Conservation (phyloP, 2,329 filamentous ascomycete species). For the Alternaria brassicicola region DNA sequence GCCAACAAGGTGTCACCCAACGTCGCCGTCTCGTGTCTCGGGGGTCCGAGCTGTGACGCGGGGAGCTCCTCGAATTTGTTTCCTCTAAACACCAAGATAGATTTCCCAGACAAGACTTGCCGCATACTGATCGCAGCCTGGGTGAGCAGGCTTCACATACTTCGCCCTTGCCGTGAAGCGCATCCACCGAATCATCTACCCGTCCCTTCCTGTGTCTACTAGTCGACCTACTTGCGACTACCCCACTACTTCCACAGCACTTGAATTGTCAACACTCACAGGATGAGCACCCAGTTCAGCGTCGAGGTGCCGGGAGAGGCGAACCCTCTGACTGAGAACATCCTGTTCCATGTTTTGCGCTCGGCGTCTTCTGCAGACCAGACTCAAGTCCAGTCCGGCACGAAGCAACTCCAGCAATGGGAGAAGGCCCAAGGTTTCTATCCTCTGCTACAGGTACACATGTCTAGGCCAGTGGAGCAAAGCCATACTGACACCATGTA, state of each 20-base stretch:
- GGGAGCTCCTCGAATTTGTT: slow-evolving; percentile 24
- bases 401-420: slow-evolving; percentile 60
- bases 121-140: slow-evolving; percentile 25
- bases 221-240: not conserved
- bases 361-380: slow-evolving; percentile 56
- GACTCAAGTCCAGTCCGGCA: slow-evolving; percentile 58
- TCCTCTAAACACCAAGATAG: slow-evolving; percentile 12
- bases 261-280: not conserved
- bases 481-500: slow-evolving; percentile 47
- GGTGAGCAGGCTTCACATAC: slow-evolving; percentile 34
- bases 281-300: slow-evolving; percentile 42
- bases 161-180: not conserved
- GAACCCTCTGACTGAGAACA: slow-evolving; percentile 59
- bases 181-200: not conserved
- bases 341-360: slow-evolving; percentile 56
- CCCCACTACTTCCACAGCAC: slow-evolving; percentile 23
- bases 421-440: slow-evolving; percentile 57
- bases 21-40: slow-evolving; percentile 12
- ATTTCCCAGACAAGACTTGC: slow-evolving; percentile 16
- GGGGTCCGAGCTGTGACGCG: slow-evolving; percentile 27
- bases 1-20: not conserved
- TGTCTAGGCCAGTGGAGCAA: not conserved
- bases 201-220: not conserved
- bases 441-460: slow-evolving; percentile 52
- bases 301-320: slow-evolving; percentile 82